Base-by-base conservation (phyloP, 495 filamentous ascomycete genomes). In the Penicillium parvum region DNA sequence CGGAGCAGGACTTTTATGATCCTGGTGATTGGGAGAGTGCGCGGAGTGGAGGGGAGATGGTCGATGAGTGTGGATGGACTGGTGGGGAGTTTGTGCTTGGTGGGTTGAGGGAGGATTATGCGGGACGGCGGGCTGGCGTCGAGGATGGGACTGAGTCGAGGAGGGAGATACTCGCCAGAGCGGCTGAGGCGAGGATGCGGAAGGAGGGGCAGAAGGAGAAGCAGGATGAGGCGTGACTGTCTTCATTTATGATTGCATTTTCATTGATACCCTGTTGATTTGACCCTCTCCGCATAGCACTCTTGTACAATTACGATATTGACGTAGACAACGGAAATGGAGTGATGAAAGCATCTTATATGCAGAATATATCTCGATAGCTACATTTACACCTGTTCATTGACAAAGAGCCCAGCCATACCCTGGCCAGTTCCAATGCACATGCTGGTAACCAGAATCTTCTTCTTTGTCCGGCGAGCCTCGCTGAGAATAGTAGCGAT, bases 51-150 rank as follows among this genome's bases (percentile, higher is more conserved):
- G 81, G 78, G 47, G 74, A 77, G 33, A 67, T 79, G 32, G 68
- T 79, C 50, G 89, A 95, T 67, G 79, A 86, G 63, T 83, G 83
- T 11, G 88, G 87, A 1, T 95, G 91, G 92, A 79, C 72, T 0
- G 92, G 92, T 7, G 92, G 91, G 2, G 80, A 85, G 67, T 96
- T 85, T 68, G 85, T 88, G 32, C 75, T 96, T 22, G 90, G 91
- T 29, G 76, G 78, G 4, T 65, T 64, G 7, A 56, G 61, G 11
- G 55, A 54, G 3, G 60, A 60, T 44, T 55, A 38, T 9, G 50
- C 29, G 35, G 45, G 40, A 41, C 43, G 41, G n/a, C 43, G 38
- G 42, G 55, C 48, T 45, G 54, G 49, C 28, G 47, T 57, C 19
- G 55, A 12, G 36, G 40, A 42, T 35, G 64, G 68, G 28, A 39